A percentile compares a stretch with the other conserved stretches of the same genome.
These are phyloP conservation scores for Ogataea hybrid DNA, from an alignment of 1,139 yeast species.

Conservation along the genomic window DNA sequence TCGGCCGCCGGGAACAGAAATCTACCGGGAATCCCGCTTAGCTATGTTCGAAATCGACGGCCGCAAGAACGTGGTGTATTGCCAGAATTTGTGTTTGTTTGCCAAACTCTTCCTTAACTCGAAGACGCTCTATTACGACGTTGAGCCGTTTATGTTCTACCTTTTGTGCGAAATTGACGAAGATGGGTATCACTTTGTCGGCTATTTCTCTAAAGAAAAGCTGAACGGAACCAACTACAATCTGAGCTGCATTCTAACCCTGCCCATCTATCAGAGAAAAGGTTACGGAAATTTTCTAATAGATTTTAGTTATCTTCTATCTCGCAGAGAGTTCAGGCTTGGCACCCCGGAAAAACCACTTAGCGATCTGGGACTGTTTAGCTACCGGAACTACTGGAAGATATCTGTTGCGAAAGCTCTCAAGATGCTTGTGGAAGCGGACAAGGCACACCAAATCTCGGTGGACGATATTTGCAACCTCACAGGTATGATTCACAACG, in stretches of 20 bases:
- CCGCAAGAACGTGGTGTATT: conserved; percentile 71
- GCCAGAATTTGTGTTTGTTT: conserved; percentile 84
- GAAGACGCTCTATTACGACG: conserved; percentile 89
- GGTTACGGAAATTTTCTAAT: conserved; percentile 90
- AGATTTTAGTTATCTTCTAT: conserved; percentile 81
- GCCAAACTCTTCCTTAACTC: conserved; percentile 90
- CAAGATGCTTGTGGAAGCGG: conserved; percentile 18
- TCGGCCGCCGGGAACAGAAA: conserved; percentile 91
- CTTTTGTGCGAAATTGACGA: conserved; percentile 71
- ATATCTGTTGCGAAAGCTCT: conserved; percentile 54
- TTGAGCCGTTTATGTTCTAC: conserved; percentile 91
- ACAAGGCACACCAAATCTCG: conserved; percentile 36
- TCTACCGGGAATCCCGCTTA: conserved; percentile 63
- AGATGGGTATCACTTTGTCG: conserved; percentile 68
- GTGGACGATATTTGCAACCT: conserved; percentile 59
- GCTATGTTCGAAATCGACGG: conserved; percentile 95
- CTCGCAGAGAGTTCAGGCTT: conserved; percentile 68
- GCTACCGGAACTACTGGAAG: conserved; percentile 89
- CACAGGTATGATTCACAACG: conserved; percentile 88
- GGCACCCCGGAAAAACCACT: conserved; percentile 97
- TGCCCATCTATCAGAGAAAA: conserved; percentile 83
- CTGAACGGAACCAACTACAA: conserved; percentile 72
- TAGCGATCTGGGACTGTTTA: conserved; percentile 78
- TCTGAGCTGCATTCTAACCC: conserved; percentile 84
- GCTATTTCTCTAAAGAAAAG: conserved; percentile 92